Conservation (phyloP, 345 rosid species). For the Corchorus capsularis region DNA sequence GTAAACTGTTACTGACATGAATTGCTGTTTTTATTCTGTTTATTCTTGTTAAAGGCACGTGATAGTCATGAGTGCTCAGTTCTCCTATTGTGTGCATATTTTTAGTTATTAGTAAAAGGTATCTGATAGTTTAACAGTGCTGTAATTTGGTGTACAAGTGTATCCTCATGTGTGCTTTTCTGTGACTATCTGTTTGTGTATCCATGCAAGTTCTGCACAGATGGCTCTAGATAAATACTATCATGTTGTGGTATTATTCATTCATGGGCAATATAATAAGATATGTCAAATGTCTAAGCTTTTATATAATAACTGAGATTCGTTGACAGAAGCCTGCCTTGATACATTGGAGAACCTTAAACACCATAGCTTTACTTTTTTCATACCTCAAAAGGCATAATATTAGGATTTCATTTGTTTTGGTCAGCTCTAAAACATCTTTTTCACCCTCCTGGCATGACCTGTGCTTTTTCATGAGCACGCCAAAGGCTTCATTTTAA, state of each 20-base stretch:
- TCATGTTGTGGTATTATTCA: too few relatives aligned
- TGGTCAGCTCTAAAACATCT: neutral
- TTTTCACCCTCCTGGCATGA: neutral
- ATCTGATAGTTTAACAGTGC: neutral
- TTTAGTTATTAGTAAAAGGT: neutral
- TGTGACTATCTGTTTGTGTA: too few relatives aligned
- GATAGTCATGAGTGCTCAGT: neutral
- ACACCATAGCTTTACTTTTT: neutral
- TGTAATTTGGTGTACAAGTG: neutral
- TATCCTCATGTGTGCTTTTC: neutral
- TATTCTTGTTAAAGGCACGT: constrained; percentile 10
- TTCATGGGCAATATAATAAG: constrained; percentile 2
- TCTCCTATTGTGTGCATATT: neutral
- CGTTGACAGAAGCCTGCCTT: neutral
- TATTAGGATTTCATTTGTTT: neutral
- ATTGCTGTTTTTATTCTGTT: constrained; percentile 22
- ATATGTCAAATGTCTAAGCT: constrained; percentile 3
- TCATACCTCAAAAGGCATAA: neutral
- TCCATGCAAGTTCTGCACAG: too few relatives aligned
- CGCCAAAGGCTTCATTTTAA: neutral
- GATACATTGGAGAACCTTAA: neutral
- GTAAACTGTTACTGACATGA: constrained; percentile 51
- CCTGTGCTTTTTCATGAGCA: neutral
- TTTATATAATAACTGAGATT: neutral
- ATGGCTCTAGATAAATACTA: too few relatives aligned